These are phyloP conservation scores for Cladosporium sp. DNA, from an alignment of 2,329 filamentous ascomycete species.

Conservation along the genomic window DNA sequence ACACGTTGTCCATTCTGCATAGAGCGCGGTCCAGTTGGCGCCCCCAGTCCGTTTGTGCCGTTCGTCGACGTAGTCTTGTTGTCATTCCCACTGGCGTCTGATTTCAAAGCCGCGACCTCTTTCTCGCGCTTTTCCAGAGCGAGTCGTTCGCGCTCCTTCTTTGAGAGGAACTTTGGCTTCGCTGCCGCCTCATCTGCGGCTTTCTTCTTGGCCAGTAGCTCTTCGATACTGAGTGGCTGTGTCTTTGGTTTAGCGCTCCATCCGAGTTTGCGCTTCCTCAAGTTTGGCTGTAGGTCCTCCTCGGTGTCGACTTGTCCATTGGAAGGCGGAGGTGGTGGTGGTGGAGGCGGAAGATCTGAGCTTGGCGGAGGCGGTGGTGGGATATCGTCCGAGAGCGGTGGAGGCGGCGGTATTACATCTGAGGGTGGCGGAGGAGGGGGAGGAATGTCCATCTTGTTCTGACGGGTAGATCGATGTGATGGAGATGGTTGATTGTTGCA, in stretches of 20 bases:
- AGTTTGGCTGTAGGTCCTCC: constrained; percentile 5
- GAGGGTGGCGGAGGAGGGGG: not conserved
- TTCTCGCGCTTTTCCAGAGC: constrained; percentile 76
- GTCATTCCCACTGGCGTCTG: not conserved
- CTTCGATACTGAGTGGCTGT: constrained; percentile 76
- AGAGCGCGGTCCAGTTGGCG: constrained; percentile 73
- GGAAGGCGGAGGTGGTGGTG: constrained; percentile 6
- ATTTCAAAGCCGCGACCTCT: constrained; percentile 44
- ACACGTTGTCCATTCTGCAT: constrained; percentile 58
- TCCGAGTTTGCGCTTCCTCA: constrained; percentile 55
- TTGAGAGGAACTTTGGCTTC: constrained; percentile 86
- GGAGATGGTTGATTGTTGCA: not conserved
- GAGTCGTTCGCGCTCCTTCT: constrained; percentile 75
- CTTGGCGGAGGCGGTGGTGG: constrained; percentile 17
- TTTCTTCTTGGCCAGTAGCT: constrained; percentile 80
- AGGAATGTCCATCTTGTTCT: not conserved
- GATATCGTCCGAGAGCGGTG: constrained; percentile 16
- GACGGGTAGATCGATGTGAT: not conserved
- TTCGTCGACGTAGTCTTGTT: constrained; percentile 16
- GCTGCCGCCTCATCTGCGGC: constrained; percentile 79
- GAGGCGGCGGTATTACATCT: constrained; percentile 18
- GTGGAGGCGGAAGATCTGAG: constrained; percentile 10
- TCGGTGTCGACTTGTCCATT: constrained; percentile 3
- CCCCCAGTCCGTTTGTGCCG: constrained; percentile 29
- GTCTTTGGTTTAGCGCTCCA: constrained; percentile 48